phyloP scores from a whole-genome alignment of 208 protist genomes.

The Vickermania ingenoplastis region DNA sequence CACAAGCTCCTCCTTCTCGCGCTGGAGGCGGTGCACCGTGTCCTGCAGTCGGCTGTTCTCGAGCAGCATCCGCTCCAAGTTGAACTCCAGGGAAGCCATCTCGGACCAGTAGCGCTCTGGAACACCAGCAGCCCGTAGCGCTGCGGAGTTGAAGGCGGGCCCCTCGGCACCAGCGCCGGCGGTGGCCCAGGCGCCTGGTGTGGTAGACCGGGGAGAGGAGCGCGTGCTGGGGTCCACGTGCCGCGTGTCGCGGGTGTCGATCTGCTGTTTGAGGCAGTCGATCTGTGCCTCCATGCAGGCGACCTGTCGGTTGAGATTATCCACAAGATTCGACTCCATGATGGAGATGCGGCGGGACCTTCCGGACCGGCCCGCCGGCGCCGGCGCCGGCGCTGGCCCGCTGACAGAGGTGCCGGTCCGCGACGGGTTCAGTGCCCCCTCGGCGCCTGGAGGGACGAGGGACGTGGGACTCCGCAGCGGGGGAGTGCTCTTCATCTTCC shows the following conservation, averaged over 20 bases:
- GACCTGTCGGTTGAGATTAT: slow-evolving; percentile 64
- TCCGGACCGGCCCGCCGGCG: neutral
- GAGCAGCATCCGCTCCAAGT: slow-evolving; percentile 26
- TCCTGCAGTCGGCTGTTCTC: slow-evolving; percentile 29
- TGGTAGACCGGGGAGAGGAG: neutral
- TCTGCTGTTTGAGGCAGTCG: slow-evolving; percentile 11
- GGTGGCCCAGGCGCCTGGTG: neutral
- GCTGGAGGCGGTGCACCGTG: slow-evolving; percentile 17
- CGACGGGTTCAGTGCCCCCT: too few relatives aligned
- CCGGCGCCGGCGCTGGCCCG: neutral
- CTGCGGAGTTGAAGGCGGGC: neutral
- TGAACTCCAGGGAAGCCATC: slow-evolving; percentile 28
- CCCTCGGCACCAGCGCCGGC: neutral
- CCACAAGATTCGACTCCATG: slow-evolving; percentile 36
- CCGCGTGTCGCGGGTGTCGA: neutral
- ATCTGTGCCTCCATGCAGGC: slow-evolving; percentile 51
- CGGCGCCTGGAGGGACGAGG: too few relatives aligned
- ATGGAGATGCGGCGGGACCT: neutral
- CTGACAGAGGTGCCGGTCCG: too few relatives aligned
- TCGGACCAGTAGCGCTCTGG: slow-evolving; percentile 27
- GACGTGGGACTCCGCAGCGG: too few relatives aligned
- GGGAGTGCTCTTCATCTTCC: too few relatives aligned
- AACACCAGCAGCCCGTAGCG: neutral
- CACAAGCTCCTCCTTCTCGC: slow-evolving; percentile 24
- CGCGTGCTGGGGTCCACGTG: neutral